Conservation (phyloP, 2,329 filamentous ascomycete genomes). For the Ceratocystis eucalypticola region DNA sequence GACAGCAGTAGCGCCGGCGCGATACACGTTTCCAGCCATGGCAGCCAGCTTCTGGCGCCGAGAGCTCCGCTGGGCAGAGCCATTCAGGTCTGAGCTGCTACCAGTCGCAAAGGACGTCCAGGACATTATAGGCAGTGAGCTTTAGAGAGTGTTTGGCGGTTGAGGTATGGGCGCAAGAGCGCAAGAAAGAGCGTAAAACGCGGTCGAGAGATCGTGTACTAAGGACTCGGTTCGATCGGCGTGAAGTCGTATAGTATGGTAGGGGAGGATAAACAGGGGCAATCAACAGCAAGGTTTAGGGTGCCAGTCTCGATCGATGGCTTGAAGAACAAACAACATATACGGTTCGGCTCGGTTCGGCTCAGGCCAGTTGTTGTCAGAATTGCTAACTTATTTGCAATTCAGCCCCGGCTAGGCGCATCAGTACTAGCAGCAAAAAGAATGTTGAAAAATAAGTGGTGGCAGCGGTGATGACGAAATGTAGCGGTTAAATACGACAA, state of each 20-base stretch:
- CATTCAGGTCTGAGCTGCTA: constrained; percentile 19
- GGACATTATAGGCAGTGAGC: constrained; percentile 2
- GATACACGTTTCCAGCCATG: constrained; percentile 44
- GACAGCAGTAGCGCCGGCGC: constrained; percentile 43
- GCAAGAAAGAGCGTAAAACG: neutral
- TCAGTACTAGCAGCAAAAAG: no score
- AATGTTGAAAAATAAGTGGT: no score
- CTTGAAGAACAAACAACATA: neutral
- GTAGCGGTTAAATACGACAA: no score
- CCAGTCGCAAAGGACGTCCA: constrained; percentile 11
- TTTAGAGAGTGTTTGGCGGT: neutral
- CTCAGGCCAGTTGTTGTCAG: no score
- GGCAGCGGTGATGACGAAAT: no score
- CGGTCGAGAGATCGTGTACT: neutral
- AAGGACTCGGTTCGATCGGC: neutral
- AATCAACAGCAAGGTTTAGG: neutral
- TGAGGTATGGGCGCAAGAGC: no score
- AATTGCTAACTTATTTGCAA: no score
- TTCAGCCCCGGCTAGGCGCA: no score
- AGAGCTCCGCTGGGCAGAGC: constrained; percentile 48
- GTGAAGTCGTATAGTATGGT: no score
- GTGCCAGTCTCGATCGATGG: neutral
- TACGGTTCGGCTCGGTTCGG: no score
- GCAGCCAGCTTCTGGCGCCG: constrained; percentile 63
- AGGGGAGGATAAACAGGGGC: neutral